Evolutionary conservation across 768 basidiomycete genomes (phyloP).

Genomic region (Rhodotorula kratochvilovae): DNA sequence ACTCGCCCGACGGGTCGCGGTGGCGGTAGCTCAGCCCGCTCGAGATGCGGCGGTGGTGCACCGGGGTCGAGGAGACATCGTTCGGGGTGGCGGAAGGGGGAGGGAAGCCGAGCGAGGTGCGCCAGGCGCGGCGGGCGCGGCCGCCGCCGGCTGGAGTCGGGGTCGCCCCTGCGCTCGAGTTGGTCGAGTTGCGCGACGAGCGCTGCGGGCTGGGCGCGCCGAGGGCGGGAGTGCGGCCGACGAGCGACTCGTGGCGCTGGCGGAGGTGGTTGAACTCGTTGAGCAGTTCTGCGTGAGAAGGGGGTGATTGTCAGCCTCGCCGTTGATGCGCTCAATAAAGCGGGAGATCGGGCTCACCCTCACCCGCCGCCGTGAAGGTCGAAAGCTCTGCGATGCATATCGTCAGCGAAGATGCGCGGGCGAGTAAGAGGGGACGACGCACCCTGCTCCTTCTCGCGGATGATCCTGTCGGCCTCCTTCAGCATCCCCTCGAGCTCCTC

Average conservation of each 20-base stretch:
- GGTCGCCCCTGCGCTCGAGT: neutral
- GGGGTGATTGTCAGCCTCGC: neutral
- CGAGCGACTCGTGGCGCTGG: conserved; percentile 23
- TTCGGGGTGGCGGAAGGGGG: neutral
- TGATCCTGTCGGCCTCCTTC: conserved; percentile 37
- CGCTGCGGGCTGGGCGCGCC: neutral
- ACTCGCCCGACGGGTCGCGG: no score
- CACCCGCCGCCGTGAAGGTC: conserved; percentile 12
- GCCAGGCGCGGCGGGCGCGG: neutral
- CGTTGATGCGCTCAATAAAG: no score
- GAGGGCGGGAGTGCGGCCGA: neutral
- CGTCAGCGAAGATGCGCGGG: no score
- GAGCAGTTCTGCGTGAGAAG: neutral
- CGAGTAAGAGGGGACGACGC: conserved; percentile 4
- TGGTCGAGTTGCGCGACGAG: neutral
- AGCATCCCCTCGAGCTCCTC: conserved; percentile 42
- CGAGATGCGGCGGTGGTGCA: neutral
- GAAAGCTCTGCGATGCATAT: conserved; percentile 17
- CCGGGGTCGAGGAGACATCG: neutral
- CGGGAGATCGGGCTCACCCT: no score
- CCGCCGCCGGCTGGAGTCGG: neutral
- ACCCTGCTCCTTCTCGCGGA: conserved; percentile 38
- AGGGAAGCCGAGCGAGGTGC: conserved; percentile 20
- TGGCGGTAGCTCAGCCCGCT: neutral
- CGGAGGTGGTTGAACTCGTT: conserved; percentile 14